Conservation (phyloP, 176 grass and related monocot species). For the Paspalum vaginatum region DNA sequence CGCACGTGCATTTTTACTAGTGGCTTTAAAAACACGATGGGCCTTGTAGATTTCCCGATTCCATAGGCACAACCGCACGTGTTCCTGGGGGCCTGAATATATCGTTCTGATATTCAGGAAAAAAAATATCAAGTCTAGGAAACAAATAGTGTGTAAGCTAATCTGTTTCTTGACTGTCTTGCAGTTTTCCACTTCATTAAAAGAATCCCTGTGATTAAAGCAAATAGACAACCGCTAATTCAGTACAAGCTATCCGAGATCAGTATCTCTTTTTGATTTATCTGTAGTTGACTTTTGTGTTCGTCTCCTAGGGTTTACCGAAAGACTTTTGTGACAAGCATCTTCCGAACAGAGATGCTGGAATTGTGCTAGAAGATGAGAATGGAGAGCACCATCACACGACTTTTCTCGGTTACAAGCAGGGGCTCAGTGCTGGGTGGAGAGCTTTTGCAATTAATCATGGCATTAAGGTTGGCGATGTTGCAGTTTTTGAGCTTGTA, state of each 20-base stretch:
- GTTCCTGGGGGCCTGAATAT: not conserved
- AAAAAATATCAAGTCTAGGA: not conserved
- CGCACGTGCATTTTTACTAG: too few relatives aligned
- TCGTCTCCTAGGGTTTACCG: constrained; percentile 43
- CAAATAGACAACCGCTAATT: not conserved
- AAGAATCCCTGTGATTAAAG: not conserved
- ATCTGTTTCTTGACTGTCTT: not conserved
- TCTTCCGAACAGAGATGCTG: constrained; percentile 42
- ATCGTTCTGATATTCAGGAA: not conserved
- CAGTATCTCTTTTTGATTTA: not conserved
- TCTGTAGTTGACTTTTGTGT: constrained; percentile 15
- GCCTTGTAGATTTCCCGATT: not conserved
- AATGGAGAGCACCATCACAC: constrained; percentile 28
- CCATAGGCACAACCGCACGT: not conserved
- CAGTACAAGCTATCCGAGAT: not conserved
- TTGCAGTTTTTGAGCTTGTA: constrained; percentile 48
- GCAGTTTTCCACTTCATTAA: not conserved
- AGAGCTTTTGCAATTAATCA: constrained; percentile 48
- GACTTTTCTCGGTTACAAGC: constrained; percentile 35
- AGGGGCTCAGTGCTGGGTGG: constrained; percentile 52
- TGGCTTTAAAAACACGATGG: too few relatives aligned
- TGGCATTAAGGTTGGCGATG: constrained; percentile 42
- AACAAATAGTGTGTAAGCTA: not conserved
- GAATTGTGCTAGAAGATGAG: constrained; percentile 48
- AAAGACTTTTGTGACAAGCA: constrained; percentile 39